Conservation (phyloP, 306 rosid species). For the Fragaria ananassa region DNA sequence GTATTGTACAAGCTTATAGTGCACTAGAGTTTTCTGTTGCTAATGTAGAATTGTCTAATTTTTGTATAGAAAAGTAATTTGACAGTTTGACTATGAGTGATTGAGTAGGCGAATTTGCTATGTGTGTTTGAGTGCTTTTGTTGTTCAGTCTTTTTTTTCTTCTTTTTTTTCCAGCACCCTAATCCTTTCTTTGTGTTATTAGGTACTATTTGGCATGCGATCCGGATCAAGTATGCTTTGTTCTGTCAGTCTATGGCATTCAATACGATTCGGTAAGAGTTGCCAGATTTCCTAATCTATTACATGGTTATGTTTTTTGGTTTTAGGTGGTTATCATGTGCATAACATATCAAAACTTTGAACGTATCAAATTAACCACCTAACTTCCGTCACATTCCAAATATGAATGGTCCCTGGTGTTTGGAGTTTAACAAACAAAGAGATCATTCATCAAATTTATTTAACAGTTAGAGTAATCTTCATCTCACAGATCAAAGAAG, state of each 20-base stretch:
- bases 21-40: background rate
- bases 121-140: background rate
- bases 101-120: background rate
- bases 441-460: conserved; percentile 19
- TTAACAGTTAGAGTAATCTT: conserved; percentile 22
- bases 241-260: conserved; percentile 72
- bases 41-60: background rate
- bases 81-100: background rate
- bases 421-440: background rate
- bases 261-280: conserved; percentile 67
- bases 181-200: background rate
- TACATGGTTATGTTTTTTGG: background rate
- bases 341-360: background rate
- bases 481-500: conserved; percentile 76
- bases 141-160: background rate
- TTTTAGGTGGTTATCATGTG: background rate
- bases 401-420: background rate
- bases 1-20: background rate
- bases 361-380: background rate
- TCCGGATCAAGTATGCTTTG: conserved; percentile 66
- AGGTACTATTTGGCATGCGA: conserved; percentile 84
- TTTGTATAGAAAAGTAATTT: background rate
- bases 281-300: conserved; percentile 4
- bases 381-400: background rate
- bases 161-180: background rate